Evolutionary conservation across 495 filamentous ascomycete species (phyloP).

Genomic region (Xylaria curta): DNA sequence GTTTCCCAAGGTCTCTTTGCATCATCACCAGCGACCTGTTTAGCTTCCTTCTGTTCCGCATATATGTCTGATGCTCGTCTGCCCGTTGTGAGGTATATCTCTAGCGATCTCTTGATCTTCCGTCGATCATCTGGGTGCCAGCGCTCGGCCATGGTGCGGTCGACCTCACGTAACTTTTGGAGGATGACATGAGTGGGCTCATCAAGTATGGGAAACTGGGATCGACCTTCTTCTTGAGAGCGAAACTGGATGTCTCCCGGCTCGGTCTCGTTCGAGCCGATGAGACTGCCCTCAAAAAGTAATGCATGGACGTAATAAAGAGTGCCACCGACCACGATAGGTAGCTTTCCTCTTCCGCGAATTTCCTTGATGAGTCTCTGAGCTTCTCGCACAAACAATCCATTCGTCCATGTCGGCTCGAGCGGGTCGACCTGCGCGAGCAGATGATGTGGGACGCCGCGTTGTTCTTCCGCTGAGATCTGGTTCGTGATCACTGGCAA

Average conservation of each 20-base stretch:
- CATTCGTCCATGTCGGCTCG: conserved; percentile 82
- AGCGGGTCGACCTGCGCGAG: conserved; percentile 75
- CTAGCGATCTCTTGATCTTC: conserved; percentile 87
- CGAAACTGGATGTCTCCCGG: conserved; percentile 22
- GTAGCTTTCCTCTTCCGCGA: conserved; percentile 73
- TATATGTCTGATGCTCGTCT: conserved; percentile 87
- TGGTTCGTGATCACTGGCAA: conserved; percentile 97
- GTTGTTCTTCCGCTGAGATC: conserved; percentile 73
- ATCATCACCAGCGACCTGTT: conserved; percentile 17
- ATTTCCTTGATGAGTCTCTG: conserved; percentile 77
- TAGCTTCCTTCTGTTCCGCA: conserved; percentile 65
- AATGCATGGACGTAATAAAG: conserved; percentile 93
- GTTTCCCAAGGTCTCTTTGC: conserved; percentile 60
- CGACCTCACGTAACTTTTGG: conserved; percentile 73
- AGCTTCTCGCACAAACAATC: conserved; percentile 73
- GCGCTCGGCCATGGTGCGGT: conserved; percentile 84
- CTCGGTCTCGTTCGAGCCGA: conserved; percentile 35
- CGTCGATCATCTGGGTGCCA: conserved; percentile 95
- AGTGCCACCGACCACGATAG: conserved; percentile 92
- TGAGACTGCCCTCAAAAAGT: conserved; percentile 72
- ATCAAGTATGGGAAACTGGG: conserved; percentile 73
- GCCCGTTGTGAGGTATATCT: conserved; percentile 84
- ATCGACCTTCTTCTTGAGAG: conserved; percentile 43
- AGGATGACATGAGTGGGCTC: conserved; percentile 72
- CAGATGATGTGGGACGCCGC: conserved; percentile 87